A percentile compares a stretch with the other conserved stretches of the same genome.
phyloP scores from a whole-genome alignment of 805 yeast genomes.

The Myxozyma neglecta region DNA sequence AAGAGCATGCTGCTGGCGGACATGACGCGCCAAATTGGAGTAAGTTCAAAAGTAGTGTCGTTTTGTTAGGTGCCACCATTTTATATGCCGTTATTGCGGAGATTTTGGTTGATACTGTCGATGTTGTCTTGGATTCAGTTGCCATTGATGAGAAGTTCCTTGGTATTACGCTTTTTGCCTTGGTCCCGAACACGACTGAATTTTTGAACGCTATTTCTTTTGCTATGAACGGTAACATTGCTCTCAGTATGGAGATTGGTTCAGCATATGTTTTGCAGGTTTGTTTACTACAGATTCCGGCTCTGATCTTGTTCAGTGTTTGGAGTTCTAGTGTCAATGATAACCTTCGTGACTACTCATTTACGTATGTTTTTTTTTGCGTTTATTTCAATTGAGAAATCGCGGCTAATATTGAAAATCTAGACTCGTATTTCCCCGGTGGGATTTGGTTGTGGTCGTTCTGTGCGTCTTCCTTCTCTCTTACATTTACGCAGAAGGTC shows the following conservation, averaged over 20 bases:
- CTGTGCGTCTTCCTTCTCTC: conserved; percentile 86
- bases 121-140: conserved; percentile 71
- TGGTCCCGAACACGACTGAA: conserved; percentile 96
- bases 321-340: conserved; percentile 26
- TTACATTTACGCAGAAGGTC: conserved; percentile 94
- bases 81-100: conserved; percentile 93
- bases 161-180: conserved; percentile 91
- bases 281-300: conserved; percentile 88
- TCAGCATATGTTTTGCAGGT: conserved; percentile 97
- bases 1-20: conserved; percentile 53
- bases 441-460: conserved; percentile 88
- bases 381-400: background rate
- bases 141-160: conserved; percentile 89
- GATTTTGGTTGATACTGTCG: conserved; percentile 88
- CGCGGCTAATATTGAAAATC: conserved; percentile 43
- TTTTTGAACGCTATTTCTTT: conserved; percentile 95
- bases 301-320: conserved; percentile 61
- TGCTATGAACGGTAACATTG: conserved; percentile 94
- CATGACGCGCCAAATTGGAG: conserved; percentile 99
- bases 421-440: conserved; percentile 85
- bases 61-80: conserved; percentile 78
- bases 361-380: conserved; percentile 19
- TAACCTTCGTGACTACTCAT: conserved; percentile 34
- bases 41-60: conserved; percentile 74
- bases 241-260: conserved; percentile 96